Percentiles rank a stretch among this genome's conserved stretches.
These are phyloP conservation scores for Kazachstania bromeliacearum DNA, from an alignment of 805 yeast species.

Conservation along the genomic window DNA sequence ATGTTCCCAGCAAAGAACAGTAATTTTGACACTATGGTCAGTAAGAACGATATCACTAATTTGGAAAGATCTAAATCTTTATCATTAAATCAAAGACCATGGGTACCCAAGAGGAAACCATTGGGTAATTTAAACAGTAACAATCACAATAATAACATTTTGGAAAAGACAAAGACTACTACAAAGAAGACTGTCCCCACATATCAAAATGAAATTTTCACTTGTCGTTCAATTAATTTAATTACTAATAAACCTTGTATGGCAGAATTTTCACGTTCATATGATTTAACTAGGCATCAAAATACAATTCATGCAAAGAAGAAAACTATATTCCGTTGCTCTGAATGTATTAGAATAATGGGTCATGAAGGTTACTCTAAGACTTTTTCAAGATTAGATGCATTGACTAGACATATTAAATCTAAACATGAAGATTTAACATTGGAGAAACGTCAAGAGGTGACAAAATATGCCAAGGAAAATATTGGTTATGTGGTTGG, in stretches of 20 bases:
- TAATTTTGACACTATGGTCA: conserved; percentile 5
- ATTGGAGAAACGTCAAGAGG: conserved; percentile 54
- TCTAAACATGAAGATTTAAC: conserved; percentile 63
- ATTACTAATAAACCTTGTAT: conserved; percentile 25
- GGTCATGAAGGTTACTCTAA: conserved; percentile 43
- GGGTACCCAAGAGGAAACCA: conserved; percentile 5
- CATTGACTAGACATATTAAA: conserved; percentile 85
- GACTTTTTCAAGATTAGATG: conserved; percentile 90
- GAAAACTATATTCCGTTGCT: conserved; percentile 78
- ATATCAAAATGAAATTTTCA: conserved; percentile 7
- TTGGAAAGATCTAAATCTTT: conserved; percentile 9
- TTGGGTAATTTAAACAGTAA: conserved; percentile 6
- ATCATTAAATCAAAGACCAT: conserved; percentile 6
- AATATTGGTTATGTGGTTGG: conserved; percentile 49
- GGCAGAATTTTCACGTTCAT: conserved; percentile 75
- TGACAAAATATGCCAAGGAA: conserved; percentile 67
- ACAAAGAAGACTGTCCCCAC: background rate
- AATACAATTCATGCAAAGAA: conserved; percentile 90
- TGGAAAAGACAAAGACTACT: background rate
- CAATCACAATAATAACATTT: background rate
- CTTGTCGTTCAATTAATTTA: conserved; percentile 17
- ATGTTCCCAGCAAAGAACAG: background rate
- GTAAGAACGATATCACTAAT: conserved; percentile 6
- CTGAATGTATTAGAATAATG: conserved; percentile 52
- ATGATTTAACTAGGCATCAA: conserved; percentile 90